A percentile compares a stretch with the other conserved stretches of the same genome.
These are phyloP conservation scores for Chamaenerion angustifolium DNA, from an alignment of 345 rosid species.

Conservation along the genomic window DNA sequence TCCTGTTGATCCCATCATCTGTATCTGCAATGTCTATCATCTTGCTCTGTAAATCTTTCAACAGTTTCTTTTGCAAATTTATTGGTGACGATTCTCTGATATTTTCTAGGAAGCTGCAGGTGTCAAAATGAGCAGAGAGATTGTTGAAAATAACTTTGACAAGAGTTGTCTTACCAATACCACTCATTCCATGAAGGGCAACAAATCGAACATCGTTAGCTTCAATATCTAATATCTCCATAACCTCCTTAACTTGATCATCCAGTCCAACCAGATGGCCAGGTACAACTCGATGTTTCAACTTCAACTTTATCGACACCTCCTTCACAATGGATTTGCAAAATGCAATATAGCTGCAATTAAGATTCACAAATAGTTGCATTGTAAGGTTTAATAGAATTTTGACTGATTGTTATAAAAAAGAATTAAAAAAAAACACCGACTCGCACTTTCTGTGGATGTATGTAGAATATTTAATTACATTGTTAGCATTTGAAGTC, in stretches of 20 bases:
- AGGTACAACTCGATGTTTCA: background rate
- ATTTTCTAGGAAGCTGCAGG: conserved; percentile 14
- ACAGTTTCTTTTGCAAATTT: conserved; percentile 10
- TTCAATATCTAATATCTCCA: conserved; percentile 3
- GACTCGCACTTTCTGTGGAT: no score
- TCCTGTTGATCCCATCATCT: background rate
- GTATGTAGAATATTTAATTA: no score
- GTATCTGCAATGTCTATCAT: conserved; percentile 7
- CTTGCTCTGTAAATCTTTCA: conserved; percentile 4
- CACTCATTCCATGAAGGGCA: conserved; percentile 15
- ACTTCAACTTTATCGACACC: background rate
- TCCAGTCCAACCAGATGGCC: conserved; percentile 1
- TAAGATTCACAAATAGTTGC: background rate
- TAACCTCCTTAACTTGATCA: conserved; percentile 2
- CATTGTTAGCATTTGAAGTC: no score
- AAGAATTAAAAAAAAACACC: no score
- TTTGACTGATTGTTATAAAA: no score
- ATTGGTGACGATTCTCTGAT: conserved; percentile 5
- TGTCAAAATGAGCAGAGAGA: conserved; percentile 3
- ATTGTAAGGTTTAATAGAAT: background rate
- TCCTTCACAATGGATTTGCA: background rate
- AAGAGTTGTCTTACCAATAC: conserved; percentile 10
- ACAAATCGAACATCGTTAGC: conserved; percentile 3
- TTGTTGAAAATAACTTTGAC: conserved; percentile 9
- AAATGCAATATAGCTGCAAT: conserved; percentile 1